A percentile compares a stretch with the other conserved stretches of the same genome.
Evolutionary conservation across 1,284 basidiomycete genomes (phyloP).

Genomic region (Apiotrichum mycotoxinovorans): DNA sequence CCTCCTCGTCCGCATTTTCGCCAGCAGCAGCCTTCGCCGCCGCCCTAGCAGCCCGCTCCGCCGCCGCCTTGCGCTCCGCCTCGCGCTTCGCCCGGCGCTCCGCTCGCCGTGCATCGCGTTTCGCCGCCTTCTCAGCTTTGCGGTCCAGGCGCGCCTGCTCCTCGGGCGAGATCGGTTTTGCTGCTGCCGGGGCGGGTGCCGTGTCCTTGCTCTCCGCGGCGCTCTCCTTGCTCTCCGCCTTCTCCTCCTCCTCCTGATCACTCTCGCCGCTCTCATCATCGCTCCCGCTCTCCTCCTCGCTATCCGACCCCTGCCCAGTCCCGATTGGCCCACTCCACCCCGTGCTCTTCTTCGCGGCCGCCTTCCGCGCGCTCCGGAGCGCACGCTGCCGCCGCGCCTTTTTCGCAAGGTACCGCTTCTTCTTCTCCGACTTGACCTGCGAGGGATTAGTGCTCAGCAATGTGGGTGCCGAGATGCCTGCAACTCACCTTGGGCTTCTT

Average conservation of each 20-base stretch:
- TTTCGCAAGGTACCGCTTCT: conserved; percentile 63
- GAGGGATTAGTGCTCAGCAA: too few relatives aligned
- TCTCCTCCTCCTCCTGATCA: conserved; percentile 8
- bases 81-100: conserved; percentile 13
- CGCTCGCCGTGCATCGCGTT: conserved; percentile 9
- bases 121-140: conserved; percentile 15
- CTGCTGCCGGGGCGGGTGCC: too few relatives aligned
- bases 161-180: not conserved
- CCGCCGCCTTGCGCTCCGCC: conserved; percentile 11
- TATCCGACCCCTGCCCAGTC: conserved; percentile 13
- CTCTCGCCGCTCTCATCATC: conserved; percentile 1
- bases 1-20: not conserved
- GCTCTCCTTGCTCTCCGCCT: conserved; percentile 8
- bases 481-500: conserved; percentile 30
- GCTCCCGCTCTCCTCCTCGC: conserved; percentile 15
- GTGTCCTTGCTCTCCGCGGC: not conserved
- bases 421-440: conserved; percentile 51
- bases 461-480: too few relatives aligned
- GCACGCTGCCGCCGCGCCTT: conserved; percentile 63
- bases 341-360: conserved; percentile 45
- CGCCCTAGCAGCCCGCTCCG: conserved; percentile 9
- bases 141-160: conserved; percentile 9
- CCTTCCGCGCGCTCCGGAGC: conserved; percentile 51
- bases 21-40: not conserved
- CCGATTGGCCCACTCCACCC: conserved; percentile 9